Conservation (phyloP, 768 basidiomycete genomes). For the Russula olivacea region DNA sequence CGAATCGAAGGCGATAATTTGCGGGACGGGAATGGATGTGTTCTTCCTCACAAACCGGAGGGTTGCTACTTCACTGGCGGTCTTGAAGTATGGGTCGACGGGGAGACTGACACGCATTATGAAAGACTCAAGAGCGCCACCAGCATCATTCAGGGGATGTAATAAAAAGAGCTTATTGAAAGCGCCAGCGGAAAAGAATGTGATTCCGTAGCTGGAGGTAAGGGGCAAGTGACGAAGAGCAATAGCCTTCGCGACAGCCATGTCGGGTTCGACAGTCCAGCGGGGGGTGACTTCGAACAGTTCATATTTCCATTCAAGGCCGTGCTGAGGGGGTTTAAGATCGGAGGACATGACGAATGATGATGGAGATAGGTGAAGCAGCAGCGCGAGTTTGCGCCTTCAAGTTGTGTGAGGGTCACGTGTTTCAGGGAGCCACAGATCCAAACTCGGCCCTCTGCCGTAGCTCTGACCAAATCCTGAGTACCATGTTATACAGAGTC, state of each 20-base stretch:
- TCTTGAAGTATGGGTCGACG: conserved; percentile 27
- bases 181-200: neutral
- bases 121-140: neutral
- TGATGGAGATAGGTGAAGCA: neutral
- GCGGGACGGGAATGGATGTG: conserved; percentile 30
- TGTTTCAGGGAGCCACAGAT: neutral
- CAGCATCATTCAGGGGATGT: neutral
- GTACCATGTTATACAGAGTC: no score
- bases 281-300: neutral
- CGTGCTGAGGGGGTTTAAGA: neutral
- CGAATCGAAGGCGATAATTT: conserved; percentile 28
- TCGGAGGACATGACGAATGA: neutral
- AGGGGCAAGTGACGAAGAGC: neutral
- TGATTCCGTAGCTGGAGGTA: neutral
- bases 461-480: no score
- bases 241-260: neutral
- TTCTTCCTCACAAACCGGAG: conserved; percentile 27
- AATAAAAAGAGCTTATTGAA: neutral
- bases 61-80: conserved; percentile 32
- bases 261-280: neutral
- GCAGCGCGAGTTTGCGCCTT: no score
- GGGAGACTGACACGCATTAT: conserved; percentile 6
- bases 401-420: neutral
- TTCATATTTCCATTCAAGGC: conserved; percentile 2
- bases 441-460: no score